Base-by-base conservation (phyloP, 140 eudicot species). In the Anethum foeniculum region DNA sequence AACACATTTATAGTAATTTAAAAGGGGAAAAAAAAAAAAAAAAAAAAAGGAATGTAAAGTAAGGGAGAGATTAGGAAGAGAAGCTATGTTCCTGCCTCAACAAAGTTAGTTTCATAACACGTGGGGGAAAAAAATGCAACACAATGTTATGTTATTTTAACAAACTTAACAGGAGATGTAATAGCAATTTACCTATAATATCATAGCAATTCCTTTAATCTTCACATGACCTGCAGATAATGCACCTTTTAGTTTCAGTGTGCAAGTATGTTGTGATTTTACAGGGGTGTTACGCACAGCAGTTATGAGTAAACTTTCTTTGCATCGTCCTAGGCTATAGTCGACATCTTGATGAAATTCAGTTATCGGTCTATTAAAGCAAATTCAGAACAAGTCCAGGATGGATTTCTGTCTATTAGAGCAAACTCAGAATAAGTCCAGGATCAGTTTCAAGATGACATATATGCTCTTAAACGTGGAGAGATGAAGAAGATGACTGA, bases 211-310 rank as follows among this genome's bases (percentile, higher is more conserved):
- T 68, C 23, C 74, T 34, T 68, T 68, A 68, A 68, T 30, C 43
- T 68, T 68, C 74, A 68, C 74, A 68, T 68, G 43, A 68, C 74
- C 44, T 68, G 74, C 74, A 68, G 74, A 34, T 32, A 32, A 68
- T 30, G 74, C 74, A 68, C 12, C 41, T 30, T 18, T 28, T 28
- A 68, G 74, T 28, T 28, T 68, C 16, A 30, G 21, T 12, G 44
- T 68, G 41, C n/a, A 28, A 32, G 44, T 14, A 68, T 30, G 19
- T 68, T 30, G 74, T 30, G 41, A 34, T 30, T 25, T 8, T 30
- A 4, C 23, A 14, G 44, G 11, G 19, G 74, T 68, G 19, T 68
- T 58, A 58, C 25, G 30, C 30, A 27, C 67, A 23, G 9, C 30
- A 58, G 7, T n/a, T n/a, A 58, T n/a, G 14, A 18, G 62, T 58